Conservation (phyloP, 148 eudicot species). For the Polygonum aviculare region DNA sequence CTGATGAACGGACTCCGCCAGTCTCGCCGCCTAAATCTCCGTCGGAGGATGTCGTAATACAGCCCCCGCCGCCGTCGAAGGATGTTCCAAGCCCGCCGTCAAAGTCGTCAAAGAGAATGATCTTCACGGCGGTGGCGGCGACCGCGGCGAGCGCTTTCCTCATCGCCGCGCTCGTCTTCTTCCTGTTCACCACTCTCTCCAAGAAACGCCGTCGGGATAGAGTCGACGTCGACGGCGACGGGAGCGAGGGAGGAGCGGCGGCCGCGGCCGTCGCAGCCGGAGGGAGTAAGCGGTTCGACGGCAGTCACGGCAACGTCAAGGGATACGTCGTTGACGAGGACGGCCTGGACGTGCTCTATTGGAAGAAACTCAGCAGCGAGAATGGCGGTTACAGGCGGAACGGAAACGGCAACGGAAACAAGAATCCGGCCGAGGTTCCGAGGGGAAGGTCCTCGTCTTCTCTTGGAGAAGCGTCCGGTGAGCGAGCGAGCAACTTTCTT, state of each 20-base stretch:
- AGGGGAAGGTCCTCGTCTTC: constrained; percentile 5
- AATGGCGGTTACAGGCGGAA: background rate
- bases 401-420: too few species aligned
- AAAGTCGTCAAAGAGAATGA: constrained; percentile 28
- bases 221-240: background rate
- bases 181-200: background rate
- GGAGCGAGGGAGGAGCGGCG: background rate
- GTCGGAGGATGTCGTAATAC: background rate
- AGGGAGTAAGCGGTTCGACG: constrained; percentile 24
- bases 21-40: constrained; percentile 7
- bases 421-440: background rate
- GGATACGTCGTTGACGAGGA: constrained; percentile 80
- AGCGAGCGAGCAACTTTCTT: background rate
- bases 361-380: constrained; percentile 41
- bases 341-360: constrained; percentile 80
- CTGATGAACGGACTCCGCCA: background rate
- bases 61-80: background rate
- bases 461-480: background rate
- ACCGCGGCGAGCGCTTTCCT: constrained; percentile 41
- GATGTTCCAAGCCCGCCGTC: background rate
- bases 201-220: background rate
- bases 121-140: constrained; percentile 49
- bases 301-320: constrained; percentile 45
- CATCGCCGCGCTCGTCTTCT: background rate
- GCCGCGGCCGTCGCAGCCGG: background rate